Conservation (phyloP, 2,329 filamentous ascomycete species). For the Bipolaris cookei region DNA sequence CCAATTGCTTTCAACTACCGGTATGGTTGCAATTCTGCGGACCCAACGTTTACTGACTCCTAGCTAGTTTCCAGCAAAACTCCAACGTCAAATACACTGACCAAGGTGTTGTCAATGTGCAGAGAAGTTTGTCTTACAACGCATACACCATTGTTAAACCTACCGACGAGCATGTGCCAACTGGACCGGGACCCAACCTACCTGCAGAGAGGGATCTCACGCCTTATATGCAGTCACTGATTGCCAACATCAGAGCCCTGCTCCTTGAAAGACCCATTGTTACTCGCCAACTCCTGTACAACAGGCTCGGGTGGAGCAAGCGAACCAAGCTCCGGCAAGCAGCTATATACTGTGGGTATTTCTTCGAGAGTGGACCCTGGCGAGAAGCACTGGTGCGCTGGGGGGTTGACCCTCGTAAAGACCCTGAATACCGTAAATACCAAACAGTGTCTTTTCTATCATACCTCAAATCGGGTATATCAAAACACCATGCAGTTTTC, state of each 20-base stretch:
- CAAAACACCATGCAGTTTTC: conserved; percentile 34
- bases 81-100: conserved; percentile 70
- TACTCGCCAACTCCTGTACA: conserved; percentile 82
- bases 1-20: conserved; percentile 72
- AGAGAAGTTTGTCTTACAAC: conserved; percentile 34
- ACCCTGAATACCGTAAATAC: conserved; percentile 78
- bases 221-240: conserved; percentile 66
- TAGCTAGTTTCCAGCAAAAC: conserved; percentile 78
- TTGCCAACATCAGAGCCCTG: conserved; percentile 67
- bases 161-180: conserved; percentile 67
- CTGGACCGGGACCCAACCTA: conserved; percentile 63
- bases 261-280: conserved; percentile 81
- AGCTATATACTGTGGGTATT: conserved; percentile 85
- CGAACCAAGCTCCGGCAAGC: conserved; percentile 71
- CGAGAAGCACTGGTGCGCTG: conserved; percentile 84
- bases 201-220: conserved; percentile 59
- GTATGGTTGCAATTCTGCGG: conserved; percentile 36
- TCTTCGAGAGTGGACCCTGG: conserved; percentile 92
- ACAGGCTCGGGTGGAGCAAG: conserved; percentile 65
- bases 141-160: conserved; percentile 62
- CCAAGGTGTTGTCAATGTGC: conserved; percentile 44
- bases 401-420: conserved; percentile 81
- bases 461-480: conserved; percentile 38
- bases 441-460: conserved; percentile 70
- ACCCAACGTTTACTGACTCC: neutral